phyloP scores from a whole-genome alignment of 2,329 filamentous ascomycete species.

The Botryotinia convoluta region DNA sequence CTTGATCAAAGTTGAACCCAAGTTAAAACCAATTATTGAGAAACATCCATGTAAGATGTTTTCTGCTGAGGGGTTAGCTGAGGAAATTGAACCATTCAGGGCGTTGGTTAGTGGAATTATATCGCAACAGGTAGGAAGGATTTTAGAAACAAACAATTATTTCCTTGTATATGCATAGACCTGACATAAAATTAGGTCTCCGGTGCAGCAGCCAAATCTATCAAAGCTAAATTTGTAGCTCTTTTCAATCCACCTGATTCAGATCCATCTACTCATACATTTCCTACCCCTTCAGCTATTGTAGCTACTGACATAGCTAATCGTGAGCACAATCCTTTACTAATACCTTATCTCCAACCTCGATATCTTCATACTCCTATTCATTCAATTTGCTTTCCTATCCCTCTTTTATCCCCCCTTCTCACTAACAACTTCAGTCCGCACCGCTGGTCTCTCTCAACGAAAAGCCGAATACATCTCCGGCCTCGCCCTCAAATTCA shows the following conservation, averaged over 20 bases:
- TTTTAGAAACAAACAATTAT: not conserved
- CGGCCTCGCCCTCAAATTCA: conserved; percentile 81
- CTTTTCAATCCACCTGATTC: conserved; percentile 57
- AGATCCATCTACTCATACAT: conserved; percentile 43
- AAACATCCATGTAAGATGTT: conserved; percentile 77
- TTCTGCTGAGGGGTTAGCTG: conserved; percentile 75
- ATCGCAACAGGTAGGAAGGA: conserved; percentile 68
- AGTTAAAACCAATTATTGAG: conserved; percentile 69
- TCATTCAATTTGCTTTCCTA: conserved; percentile 55
- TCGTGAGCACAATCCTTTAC: not conserved
- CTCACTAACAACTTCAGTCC: conserved; percentile 63
- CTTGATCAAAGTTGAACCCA: conserved; percentile 69
- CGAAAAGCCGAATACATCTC: conserved; percentile 94
- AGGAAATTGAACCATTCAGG: conserved; percentile 85
- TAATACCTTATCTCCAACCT: not conserved
- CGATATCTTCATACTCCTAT: not conserved
- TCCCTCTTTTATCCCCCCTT: conserved; percentile 68
- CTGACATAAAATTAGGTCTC: conserved; percentile 56
- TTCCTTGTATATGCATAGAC: not conserved
- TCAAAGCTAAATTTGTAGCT: conserved; percentile 78
- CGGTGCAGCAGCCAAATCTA: conserved; percentile 83
- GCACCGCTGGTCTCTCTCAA: conserved; percentile 84
- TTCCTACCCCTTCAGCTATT: conserved; percentile 77
- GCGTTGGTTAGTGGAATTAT: conserved; percentile 84
- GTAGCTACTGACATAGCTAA: conserved; percentile 56